phyloP scores from a whole-genome alignment of 257 asterid species.

The Fraxinus americana region DNA sequence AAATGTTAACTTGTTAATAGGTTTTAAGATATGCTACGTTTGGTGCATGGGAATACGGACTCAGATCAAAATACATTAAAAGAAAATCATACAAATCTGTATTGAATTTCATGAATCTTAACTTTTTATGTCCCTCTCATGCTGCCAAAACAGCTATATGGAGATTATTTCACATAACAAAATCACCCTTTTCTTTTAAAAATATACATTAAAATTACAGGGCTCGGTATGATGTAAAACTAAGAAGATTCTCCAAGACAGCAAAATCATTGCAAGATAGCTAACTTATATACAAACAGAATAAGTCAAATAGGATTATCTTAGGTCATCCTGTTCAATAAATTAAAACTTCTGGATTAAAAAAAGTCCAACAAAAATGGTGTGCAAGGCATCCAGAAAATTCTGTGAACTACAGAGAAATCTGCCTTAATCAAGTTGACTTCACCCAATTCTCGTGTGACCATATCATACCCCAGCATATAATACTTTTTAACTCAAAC shows the following conservation, averaged over 20 bases:
- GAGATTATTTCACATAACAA: constrained; percentile 1
- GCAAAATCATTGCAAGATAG: constrained; percentile 15
- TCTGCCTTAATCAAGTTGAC: neutral
- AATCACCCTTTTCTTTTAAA: neutral
- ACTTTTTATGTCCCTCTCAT: neutral
- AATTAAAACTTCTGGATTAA: neutral
- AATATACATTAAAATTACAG: neutral
- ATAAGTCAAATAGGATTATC: neutral
- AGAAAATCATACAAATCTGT: neutral
- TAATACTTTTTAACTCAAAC: neutral
- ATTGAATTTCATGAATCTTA: neutral
- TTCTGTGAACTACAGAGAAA: neutral
- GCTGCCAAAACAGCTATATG: neutral
- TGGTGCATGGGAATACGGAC: neutral
- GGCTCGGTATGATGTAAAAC: neutral
- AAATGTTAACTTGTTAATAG: neutral
- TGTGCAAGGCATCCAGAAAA: neutral
- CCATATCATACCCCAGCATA: constrained; percentile 14
- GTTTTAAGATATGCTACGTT: neutral
- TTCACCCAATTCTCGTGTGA: constrained; percentile 14
- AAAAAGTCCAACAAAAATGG: neutral
- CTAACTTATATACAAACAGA: constrained; percentile 8
- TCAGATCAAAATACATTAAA: neutral
- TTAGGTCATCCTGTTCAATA: neutral
- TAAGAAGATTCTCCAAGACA: constrained; percentile 6